Evolutionary conservation across 1,284 basidiomycete genomes (phyloP), one percentile per base, ranked within the genome.

Genomic region (Pterula multifida): DNA sequence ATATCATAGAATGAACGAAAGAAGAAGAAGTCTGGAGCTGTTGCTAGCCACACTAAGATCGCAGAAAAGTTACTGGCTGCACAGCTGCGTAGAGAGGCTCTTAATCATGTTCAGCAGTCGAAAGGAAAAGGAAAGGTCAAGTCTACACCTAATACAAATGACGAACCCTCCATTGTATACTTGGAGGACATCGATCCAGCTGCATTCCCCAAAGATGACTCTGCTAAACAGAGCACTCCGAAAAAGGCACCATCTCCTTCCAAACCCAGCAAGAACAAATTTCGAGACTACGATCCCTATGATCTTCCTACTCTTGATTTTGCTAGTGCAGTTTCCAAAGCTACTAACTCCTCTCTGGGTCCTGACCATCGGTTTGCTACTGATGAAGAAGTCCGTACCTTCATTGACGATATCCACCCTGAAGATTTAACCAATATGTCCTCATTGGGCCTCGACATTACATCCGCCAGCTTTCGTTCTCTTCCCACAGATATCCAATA

Each of bases 401-500:
- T 97, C 65, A 93, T 97, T 56, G 90, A 95, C 50, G 86, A 93
- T 46, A 90, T 96, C 77, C 79, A 83, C 2, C 91, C 92, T 0
- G 90, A 91, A 57, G 91, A 96, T 61, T 87, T 97, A 58, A 17
- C 9, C 39, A 42, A 42, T 19, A 42, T 42, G 39, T 42, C 39
- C 17, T 42, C 39, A 6, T 17, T 42, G 9, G 39, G 39, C 17
- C 13, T 42, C 9, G 93, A 97, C 61, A 75, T 93, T 50, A 75
- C 80, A 15, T 90, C 90, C 1, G 75, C 87, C 4, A 87, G 84
- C n/a, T 99, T 99, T 62, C 82, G 84, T 23, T 89, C 91, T 54
- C 76, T 98, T 9, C 93, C 96, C 0, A 91, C 90, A 0, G 94
- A 98, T 65, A 81, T 96, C 21, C 93, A 99, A 62, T 99, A 98